Evolutionary conservation across 495 filamentous ascomycete genomes (phyloP).

Genomic region (Oidiodendron maius): DNA sequence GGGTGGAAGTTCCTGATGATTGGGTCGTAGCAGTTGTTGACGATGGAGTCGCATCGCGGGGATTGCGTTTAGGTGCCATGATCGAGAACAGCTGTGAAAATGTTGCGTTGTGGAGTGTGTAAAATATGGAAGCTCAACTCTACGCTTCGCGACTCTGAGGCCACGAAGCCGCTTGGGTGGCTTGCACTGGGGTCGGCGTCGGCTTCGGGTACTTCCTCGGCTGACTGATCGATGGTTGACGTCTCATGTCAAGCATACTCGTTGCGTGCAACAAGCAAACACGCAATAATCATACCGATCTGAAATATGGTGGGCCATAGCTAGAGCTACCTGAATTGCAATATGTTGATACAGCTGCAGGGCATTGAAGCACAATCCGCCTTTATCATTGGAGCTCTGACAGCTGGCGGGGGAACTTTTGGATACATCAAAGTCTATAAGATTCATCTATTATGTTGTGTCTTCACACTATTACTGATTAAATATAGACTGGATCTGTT

Average conservation of each 20-base stretch:
- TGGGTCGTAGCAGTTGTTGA: constrained; percentile 17
- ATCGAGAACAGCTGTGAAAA: too few species aligned
- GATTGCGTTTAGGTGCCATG: constrained; percentile 33
- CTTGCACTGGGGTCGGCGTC: constrained; percentile 1
- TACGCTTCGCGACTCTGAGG: background rate
- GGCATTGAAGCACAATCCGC: constrained; percentile 47
- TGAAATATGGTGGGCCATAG: constrained; percentile 13
- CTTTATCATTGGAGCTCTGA: constrained; percentile 72
- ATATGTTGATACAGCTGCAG: constrained; percentile 16
- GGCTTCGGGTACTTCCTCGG: too few species aligned
- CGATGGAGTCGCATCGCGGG: constrained; percentile 20
- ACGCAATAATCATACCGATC: background rate
- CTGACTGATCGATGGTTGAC: too few species aligned
- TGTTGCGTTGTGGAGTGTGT: too few species aligned
- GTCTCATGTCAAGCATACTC: too few species aligned
- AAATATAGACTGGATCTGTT: constrained; percentile 59
- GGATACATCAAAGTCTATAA: constrained; percentile 54
- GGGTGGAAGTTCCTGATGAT: constrained; percentile 15
- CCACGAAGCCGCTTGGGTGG: background rate
- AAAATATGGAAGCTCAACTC: background rate
- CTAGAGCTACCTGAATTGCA: background rate
- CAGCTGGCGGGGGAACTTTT: constrained; percentile 77
- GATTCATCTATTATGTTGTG: background rate
- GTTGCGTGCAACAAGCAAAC: too few species aligned
- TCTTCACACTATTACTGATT: background rate